Base-by-base conservation (phyloP, 805 yeast genomes). In the Candida ipomoeae region DNA sequence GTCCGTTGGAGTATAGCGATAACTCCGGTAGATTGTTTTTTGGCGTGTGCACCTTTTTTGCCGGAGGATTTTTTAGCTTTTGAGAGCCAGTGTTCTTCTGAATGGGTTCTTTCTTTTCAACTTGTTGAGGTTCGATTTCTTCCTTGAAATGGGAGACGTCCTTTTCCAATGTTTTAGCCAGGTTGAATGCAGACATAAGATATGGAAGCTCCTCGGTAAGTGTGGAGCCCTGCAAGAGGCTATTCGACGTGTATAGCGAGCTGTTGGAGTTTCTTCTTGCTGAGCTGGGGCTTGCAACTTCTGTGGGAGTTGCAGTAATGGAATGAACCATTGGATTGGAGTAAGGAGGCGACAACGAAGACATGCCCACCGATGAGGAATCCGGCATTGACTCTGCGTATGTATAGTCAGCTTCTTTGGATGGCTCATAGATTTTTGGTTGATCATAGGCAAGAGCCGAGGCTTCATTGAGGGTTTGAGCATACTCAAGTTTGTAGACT, bases 141-240 rank as follows among this genome's bases (percentile, higher is more conserved):
- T 48, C 51, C 3, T 49, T 36, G 49, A 38, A 61, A 34, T 63
- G 59, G 20, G 48, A 52, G 11, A 56, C 51, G 13, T 58, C 88
- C 54, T 78, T 78, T 50, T 82, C 85, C 14, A 81, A 66, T 35
- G 74, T 78, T 55, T 75, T 80, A 2, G 85, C 86, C 52, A 81
- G 80, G 61, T 81, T 78, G 60, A 85, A 85, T 15, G 89, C 90
- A 20, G 80, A 72, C 77, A 85, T 71, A 59, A 85, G 65, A 51
- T 77, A 77, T 0, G 92, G 92, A 53, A 85, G 62, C 60, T 84
- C 87, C 45, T 82, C 85, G 1, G 83, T 61, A 14, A 85, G 68
- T 6, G 85, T 78, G 0, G 87, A 76, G 53, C 73, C 74, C 37
- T 74, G 79, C 51, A 75, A 66, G 51, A 68, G 60, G 33, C 74